Percentiles rank a stretch among this genome's conserved stretches.
Conservation (phyloP, 2,329 filamentous ascomycete genomes). For the Nigrospora osmanthi region DNA sequence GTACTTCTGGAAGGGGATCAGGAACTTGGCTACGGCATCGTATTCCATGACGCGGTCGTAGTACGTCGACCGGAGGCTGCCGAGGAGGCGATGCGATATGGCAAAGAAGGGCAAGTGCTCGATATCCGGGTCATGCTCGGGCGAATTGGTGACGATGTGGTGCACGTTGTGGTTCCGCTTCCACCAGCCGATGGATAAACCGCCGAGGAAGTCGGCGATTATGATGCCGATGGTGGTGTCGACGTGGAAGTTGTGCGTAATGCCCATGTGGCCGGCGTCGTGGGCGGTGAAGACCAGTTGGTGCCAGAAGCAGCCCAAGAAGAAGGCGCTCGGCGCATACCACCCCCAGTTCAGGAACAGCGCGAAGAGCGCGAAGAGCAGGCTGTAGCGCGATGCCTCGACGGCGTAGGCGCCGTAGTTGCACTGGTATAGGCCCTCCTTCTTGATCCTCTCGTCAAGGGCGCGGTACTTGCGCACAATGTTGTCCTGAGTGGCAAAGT, state of each 20-base stretch:
- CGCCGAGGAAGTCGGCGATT: slow-evolving; percentile 83
- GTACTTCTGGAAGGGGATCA: slow-evolving; percentile 70
- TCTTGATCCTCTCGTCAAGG: slow-evolving; percentile 63
- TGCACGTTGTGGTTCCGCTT: slow-evolving; percentile 95
- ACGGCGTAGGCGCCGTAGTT: slow-evolving; percentile 73
- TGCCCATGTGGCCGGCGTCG: slow-evolving; percentile 94
- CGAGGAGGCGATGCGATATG: slow-evolving; percentile 73
- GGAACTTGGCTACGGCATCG: slow-evolving; percentile 62
- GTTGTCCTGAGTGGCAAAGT: slow-evolving; percentile 62
- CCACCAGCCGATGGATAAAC: slow-evolving; percentile 93
- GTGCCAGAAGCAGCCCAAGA: slow-evolving; percentile 83
- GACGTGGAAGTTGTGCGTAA: slow-evolving; percentile 80
- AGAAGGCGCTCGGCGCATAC: slow-evolving; percentile 64
- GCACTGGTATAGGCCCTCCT: slow-evolving; percentile 74
- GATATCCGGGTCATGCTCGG: slow-evolving; percentile 94
- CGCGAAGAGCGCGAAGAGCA: slow-evolving; percentile 57
- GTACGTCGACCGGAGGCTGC: slow-evolving; percentile 68
- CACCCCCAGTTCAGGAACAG: slow-evolving; percentile 54
- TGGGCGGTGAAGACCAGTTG: slow-evolving; percentile 91
- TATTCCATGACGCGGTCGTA: slow-evolving; percentile 76
- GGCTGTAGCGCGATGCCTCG: slow-evolving; percentile 64
- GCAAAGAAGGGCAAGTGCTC: slow-evolving; percentile 86
- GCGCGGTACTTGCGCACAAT: slow-evolving; percentile 79
- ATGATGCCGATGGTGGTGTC: slow-evolving; percentile 85
- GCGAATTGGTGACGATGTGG: slow-evolving; percentile 90